A percentile compares a stretch with the other conserved stretches of the same genome.
These are phyloP conservation scores for Metarhizium guizhouense DNA, from an alignment of 2,329 filamentous ascomycete genomes.

Conservation along the genomic window DNA sequence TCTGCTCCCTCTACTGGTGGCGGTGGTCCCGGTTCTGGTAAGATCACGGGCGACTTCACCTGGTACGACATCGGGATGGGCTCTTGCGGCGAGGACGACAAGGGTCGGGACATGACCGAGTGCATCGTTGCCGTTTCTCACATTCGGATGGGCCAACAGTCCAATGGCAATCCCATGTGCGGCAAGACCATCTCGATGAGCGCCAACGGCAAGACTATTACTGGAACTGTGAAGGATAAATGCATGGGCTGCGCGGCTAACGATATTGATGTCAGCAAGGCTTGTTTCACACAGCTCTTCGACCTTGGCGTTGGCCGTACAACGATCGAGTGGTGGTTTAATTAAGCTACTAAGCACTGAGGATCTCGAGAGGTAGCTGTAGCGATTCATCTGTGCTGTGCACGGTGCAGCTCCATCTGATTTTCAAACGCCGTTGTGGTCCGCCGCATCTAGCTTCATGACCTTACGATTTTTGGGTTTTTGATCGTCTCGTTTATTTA, in stretches of 20 bases:
- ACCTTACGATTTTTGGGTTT: slow-evolving; percentile 3
- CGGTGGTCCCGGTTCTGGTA: slow-evolving; percentile 13
- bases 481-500: neutral
- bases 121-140: slow-evolving; percentile 62
- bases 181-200: slow-evolving; percentile 57
- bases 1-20: slow-evolving; percentile 2
- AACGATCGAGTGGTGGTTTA: slow-evolving; percentile 38
- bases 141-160: slow-evolving; percentile 51
- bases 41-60: slow-evolving; percentile 56
- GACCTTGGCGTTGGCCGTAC: slow-evolving; percentile 35
- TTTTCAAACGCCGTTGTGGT: neutral
- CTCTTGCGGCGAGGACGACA: slow-evolving; percentile 56
- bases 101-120: slow-evolving; percentile 42
- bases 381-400: slow-evolving; percentile 5
- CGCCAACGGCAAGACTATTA: slow-evolving; percentile 47
- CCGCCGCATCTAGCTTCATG: slow-evolving; percentile 1
- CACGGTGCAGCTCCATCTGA: slow-evolving; percentile 3
- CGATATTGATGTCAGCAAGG: slow-evolving; percentile 52
- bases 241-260: slow-evolving; percentile 56
- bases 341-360: slow-evolving; percentile 15
- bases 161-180: slow-evolving; percentile 64
- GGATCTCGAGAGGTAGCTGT: neutral
- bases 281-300: slow-evolving; percentile 46
- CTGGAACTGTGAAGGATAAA: slow-evolving; percentile 61
- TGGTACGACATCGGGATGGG: slow-evolving; percentile 64